Base-by-base conservation (phyloP, 2,329 filamentous ascomycete genomes). In the Sclerotinia nivalis region DNA sequence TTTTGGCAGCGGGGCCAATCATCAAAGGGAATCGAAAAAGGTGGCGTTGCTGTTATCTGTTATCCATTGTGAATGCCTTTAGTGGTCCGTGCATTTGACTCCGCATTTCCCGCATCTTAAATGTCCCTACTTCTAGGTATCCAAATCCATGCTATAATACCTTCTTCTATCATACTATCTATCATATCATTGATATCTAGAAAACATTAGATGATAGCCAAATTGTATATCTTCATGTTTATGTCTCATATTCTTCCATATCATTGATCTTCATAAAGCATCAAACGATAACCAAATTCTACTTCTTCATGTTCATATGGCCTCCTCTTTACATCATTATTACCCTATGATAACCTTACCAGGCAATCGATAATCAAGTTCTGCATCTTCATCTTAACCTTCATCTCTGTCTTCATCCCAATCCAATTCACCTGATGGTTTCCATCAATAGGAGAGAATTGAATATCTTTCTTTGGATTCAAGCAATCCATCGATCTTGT, bases 401-500 rank as follows among this genome's bases (percentile, higher is more conserved):
- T 28, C 13, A 18, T 54, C 13, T 15, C 13, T 13, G 6, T 25
- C 15, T 49, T n/a, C 15, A 25, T 49, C 25, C 1, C 34, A 22
- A 12, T 9, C 12, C 50, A 25, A 15, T n/a, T 13, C 8, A 12
- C 18, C 25, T 0, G 15, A 10, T 2, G 47, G 18, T 12, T 40
- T 8, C 9, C 15, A 37, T 37, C 18, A 18, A 22, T 20, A 4
- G 13, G 9, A 40, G 9, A 52, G 47, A 52, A 34, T 13, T 47
- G 25, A 20, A 40, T 28, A 4, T 7, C 4, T 20, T 34, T 22
- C 25, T 28, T 34, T 20, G 10, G 18, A 56, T 43, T 43, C 4
- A 43, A 9, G 47, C 37, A 58, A 62, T 71, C 60, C 58, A 37
- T 55, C 5, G 28, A 43, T 28, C 52, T 68, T 71, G 70, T 68